Percentiles rank a stretch among this genome's conserved stretches.
These are phyloP conservation scores for Podospora anserina DNA, from an alignment of 495 filamentous ascomycete species.

Conservation along the genomic window DNA sequence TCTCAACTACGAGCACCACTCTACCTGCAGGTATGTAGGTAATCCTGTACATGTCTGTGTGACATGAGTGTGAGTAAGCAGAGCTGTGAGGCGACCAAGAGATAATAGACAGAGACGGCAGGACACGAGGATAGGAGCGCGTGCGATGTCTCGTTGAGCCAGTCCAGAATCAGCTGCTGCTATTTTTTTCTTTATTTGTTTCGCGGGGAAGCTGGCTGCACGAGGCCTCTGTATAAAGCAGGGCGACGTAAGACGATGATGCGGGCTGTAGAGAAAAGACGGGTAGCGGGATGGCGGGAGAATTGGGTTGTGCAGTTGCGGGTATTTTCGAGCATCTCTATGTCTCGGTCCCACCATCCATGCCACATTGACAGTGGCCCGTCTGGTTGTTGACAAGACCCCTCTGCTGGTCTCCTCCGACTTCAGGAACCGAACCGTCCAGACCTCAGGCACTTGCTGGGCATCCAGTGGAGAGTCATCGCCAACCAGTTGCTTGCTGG, in stretches of 20 bases:
- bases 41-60: neutral
- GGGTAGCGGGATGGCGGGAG: constrained; percentile 8
- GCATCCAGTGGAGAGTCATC: too few relatives aligned
- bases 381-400: neutral
- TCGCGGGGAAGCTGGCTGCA: constrained; percentile 10
- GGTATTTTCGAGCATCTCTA: constrained; percentile 8
- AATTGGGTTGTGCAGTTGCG: constrained; percentile 12
- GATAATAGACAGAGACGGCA: neutral
- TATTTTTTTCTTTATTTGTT: neutral
- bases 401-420: neutral
- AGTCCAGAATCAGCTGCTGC: neutral
- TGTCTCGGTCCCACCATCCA: constrained; percentile 7
- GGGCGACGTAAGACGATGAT: constrained; percentile 8
- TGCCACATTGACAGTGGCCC: neutral
- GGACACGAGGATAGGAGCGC: neutral
- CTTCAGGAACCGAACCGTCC: neutral
- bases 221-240: constrained; percentile 8
- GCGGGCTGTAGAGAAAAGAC: neutral
- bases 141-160: neutral
- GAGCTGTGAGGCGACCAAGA: neutral
- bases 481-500: neutral
- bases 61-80: constrained; percentile 1
- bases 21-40: neutral
- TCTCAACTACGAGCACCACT: neutral
- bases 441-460: neutral